phyloP scores from a whole-genome alignment of 2,329 filamentous ascomycete species.

The Rugonectria rugulosa region DNA sequence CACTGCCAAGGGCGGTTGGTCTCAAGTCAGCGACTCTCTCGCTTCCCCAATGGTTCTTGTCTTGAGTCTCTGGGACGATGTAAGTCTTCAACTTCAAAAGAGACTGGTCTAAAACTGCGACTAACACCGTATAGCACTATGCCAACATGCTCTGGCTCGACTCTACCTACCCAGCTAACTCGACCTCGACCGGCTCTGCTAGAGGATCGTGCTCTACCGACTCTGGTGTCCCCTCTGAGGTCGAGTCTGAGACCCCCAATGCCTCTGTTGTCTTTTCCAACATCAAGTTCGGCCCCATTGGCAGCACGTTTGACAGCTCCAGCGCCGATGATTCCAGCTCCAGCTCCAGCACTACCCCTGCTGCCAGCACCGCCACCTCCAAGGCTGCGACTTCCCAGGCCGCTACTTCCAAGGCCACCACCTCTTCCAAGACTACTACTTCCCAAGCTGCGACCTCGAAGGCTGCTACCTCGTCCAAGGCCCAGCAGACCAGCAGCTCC shows the following conservation, averaged over 20 bases:
- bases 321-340: constrained; percentile 10
- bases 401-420: constrained; percentile 2
- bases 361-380: neutral
- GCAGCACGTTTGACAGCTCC: constrained; percentile 54
- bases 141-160: constrained; percentile 79
- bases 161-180: constrained; percentile 63
- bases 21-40: constrained; percentile 58
- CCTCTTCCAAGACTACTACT: too few relatives aligned
- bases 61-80: constrained; percentile 67
- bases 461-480: neutral
- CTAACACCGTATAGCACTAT: constrained; percentile 50
- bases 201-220: constrained; percentile 62
- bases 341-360: constrained; percentile 9
- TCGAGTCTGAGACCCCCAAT: constrained; percentile 55
- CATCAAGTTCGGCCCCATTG: constrained; percentile 63
- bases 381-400: too few relatives aligned
- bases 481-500: constrained; percentile 3
- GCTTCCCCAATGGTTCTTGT: constrained; percentile 54
- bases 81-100: too few relatives aligned
- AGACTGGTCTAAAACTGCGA: neutral
- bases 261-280: constrained; percentile 63
- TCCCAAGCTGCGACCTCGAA: neutral
- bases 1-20: constrained; percentile 62
- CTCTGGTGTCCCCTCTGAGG: constrained; percentile 58
- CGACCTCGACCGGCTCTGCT: constrained; percentile 53